Evolutionary conservation across 768 basidiomycete genomes (phyloP).

Genomic region (Pluteus cervinus): DNA sequence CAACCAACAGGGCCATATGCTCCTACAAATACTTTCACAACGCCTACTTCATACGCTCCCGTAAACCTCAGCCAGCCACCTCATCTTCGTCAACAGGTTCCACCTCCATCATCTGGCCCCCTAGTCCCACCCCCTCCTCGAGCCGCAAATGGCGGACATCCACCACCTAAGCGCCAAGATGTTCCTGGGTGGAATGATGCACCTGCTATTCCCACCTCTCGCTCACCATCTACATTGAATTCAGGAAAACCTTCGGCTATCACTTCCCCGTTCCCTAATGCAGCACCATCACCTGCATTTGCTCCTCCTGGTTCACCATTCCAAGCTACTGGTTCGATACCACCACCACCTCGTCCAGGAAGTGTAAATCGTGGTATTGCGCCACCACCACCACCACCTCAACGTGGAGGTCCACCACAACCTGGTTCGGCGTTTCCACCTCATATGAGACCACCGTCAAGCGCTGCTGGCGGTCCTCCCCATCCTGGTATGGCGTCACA

Average conservation of each 20-base stretch:
- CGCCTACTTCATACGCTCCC: slow-evolving; percentile 25
- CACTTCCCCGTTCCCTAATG: slow-evolving; percentile 83
- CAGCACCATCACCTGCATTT: slow-evolving; percentile 37
- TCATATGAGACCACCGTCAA: slow-evolving; percentile 23
- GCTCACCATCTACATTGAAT: slow-evolving; percentile 44
- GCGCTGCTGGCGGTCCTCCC: slow-evolving; percentile 16
- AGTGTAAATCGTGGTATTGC: slow-evolving; percentile 48
- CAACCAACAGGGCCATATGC: slow-evolving; percentile 2
- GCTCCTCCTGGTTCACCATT: slow-evolving; percentile 43
- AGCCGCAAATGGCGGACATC: slow-evolving; percentile 22
- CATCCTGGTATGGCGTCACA: slow-evolving; percentile 14
- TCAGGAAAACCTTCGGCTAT: slow-evolving; percentile 65
- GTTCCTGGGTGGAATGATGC: slow-evolving; percentile 93
- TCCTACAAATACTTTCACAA: too few relatives aligned
- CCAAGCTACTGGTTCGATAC: slow-evolving; percentile 35
- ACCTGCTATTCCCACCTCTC: slow-evolving; percentile 45
- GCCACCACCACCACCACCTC: slow-evolving; percentile 33
- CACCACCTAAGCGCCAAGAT: slow-evolving; percentile 54
- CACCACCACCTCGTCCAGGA: slow-evolving; percentile 61
- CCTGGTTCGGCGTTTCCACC: slow-evolving; percentile 25
- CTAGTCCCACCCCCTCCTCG: slow-evolving; percentile 40
- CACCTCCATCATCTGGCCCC: slow-evolving; percentile 26
- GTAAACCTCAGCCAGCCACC: slow-evolving; percentile 30
- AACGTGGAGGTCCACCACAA: slow-evolving; percentile 25
- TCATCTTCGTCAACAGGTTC: slow-evolving; percentile 32